Evolutionary conservation across 306 rosid genomes (phyloP).

Genomic region (Senna siamea): DNA sequence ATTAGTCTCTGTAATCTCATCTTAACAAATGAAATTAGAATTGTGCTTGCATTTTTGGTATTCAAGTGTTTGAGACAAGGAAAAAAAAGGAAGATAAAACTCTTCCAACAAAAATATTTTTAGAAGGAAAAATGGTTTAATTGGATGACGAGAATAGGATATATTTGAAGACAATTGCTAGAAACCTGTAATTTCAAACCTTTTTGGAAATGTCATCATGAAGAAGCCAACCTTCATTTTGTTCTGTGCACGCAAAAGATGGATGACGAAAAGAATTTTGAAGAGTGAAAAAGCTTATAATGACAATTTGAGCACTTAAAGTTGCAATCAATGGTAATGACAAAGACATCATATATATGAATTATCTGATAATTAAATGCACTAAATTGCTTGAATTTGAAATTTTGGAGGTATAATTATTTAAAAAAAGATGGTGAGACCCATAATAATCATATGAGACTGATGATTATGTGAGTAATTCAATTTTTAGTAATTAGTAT

Average conservation of each 20-base stretch:
- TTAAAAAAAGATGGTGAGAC: no score
- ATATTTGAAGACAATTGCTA: conserved; percentile 10
- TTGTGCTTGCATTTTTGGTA: no score
- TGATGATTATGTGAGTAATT: no score
- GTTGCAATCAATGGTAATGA: not conserved
- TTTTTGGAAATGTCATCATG: conserved; percentile 42
- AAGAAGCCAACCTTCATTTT: conserved; percentile 22
- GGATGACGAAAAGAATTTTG: not conserved
- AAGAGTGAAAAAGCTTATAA: conserved; percentile 25
- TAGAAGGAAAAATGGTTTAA: conserved; percentile 5
- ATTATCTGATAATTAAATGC: not conserved
- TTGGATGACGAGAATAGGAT: conserved; percentile 16
- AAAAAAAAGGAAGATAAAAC: no score
- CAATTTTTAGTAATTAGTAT: no score
- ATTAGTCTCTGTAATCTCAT: no score
- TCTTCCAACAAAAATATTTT: not conserved
- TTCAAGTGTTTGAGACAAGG: no score
- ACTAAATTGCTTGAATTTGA: not conserved
- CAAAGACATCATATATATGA: not conserved
- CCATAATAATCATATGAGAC: no score
- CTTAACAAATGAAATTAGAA: no score
- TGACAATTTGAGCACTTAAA: conserved; percentile 12
- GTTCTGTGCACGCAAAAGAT: conserved; percentile 28
- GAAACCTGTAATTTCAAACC: conserved; percentile 39
- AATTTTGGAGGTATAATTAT: no score